Evolutionary conservation across 1,284 basidiomycete genomes (phyloP), one percentile per base, ranked within the genome.

Genomic region (Psilocybe mexicana): DNA sequence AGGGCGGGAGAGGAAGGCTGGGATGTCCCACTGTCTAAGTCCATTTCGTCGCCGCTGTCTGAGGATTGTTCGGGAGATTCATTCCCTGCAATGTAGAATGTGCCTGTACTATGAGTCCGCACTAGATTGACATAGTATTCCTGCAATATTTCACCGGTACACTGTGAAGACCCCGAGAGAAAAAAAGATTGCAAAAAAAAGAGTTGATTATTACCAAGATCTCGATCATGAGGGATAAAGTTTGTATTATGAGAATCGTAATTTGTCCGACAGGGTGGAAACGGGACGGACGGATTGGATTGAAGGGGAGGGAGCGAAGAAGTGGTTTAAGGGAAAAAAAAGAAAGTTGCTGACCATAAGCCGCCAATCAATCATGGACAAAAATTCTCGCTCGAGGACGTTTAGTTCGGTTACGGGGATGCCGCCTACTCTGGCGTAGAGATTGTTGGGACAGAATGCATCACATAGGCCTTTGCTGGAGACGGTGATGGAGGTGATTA

Each of bases 351-450:
- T 84, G 72, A 96, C 94, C 79, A 87, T 92, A 65, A 98, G 80
- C 64, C 87, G 83, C 95, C 95, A 98, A 69, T 96, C 92, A 54
- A 96, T 93, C 69, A 88, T 88, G 60, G 82, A 80, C 43, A 97
- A 82, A 72, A 98, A 94, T 72, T 97, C 95, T 69, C 92, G 82
- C 77, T 98, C 95, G 61, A 98, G 85, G 64, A 92, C 79, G 75
- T 96, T 96, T 72, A 98, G 86, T 76, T 98, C 95, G 58, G 81
- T 79, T 54, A 94, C 80, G 64, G 92, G 87, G 70, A 97, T 94
- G 52, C 95, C 95, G 63, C 95, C 95, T 38, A 98, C 94, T 76
- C 90, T 92, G 65, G 95, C 93, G 74, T 97, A 97, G 68, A 94
- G 85, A 52, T 84, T 85, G 72, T 97, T 97, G 46, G 92, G 93